Conservation (phyloP, 305 asterid genomes). For the Striga hermonthica region DNA sequence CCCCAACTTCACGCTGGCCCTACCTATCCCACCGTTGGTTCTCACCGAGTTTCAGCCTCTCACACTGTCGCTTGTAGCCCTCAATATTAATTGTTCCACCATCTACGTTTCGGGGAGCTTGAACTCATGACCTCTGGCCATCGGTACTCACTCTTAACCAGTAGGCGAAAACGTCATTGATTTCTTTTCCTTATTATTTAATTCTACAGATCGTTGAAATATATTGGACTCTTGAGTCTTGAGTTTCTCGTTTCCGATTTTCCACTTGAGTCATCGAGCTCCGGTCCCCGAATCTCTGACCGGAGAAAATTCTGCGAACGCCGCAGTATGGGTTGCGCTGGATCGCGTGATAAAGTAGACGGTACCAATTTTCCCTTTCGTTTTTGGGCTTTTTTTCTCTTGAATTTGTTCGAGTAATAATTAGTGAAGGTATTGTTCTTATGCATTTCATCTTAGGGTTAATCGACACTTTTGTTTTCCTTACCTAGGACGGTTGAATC, state of each 20-base stretch:
- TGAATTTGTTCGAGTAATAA: conserved; percentile 12
- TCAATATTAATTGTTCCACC: no score
- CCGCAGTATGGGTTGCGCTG: conserved; percentile 54
- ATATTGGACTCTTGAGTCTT: background rate
- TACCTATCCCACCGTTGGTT: no score
- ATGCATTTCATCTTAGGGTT: conserved; percentile 23
- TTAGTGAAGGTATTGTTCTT: conserved; percentile 21
- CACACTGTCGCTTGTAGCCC: no score
- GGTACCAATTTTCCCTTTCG: conserved; percentile 29
- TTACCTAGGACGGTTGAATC: background rate
- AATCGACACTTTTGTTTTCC: background rate
- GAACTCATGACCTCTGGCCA: no score
- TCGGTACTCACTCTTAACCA: no score
- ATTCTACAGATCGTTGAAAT: no score
- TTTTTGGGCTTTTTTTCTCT: conserved; percentile 25
- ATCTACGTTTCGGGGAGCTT: no score
- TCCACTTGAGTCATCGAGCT: conserved; percentile 22
- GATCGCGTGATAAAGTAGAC: conserved; percentile 52
- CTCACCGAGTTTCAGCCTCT: no score
- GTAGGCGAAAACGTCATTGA: no score
- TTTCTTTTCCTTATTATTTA: no score
- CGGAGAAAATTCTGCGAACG: conserved; percentile 24
- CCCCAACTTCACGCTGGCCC: no score
- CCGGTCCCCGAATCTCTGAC: conserved; percentile 29
- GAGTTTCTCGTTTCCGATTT: background rate